phyloP scores from a whole-genome alignment of 75 land plant genomes.

The Sequoiadendron giganteum region DNA sequence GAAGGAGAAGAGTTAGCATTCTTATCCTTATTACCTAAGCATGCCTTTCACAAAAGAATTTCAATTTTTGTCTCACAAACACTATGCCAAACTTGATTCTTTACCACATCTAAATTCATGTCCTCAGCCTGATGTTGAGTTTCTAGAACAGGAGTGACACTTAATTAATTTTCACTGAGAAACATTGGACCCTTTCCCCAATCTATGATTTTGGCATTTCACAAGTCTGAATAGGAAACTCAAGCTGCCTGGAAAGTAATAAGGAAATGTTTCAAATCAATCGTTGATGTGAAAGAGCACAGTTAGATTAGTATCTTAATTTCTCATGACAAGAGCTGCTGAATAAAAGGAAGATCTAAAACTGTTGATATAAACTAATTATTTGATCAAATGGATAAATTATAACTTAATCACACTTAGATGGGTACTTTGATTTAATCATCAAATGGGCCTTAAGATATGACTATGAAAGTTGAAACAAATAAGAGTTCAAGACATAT shows the following conservation, averaged over 20 bases:
- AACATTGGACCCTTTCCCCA: neutral
- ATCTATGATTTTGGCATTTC: neutral
- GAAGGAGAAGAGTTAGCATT: neutral
- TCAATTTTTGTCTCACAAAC: neutral
- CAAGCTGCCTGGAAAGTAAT: neutral
- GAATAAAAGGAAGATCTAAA: neutral
- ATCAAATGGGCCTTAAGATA: neutral
- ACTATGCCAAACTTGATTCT: neutral
- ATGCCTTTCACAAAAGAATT: neutral
- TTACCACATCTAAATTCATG: neutral
- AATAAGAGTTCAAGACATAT: neutral
- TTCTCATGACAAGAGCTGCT: neutral
- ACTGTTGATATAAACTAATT: neutral
- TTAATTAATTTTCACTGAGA: neutral
- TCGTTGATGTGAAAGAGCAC: too few species aligned
- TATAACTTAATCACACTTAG: neutral
- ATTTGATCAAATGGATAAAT: neutral
- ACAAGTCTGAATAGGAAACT: neutral
- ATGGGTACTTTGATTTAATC: neutral
- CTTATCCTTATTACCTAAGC: neutral
- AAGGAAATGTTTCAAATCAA: neutral
- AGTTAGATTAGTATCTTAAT: too few species aligned
- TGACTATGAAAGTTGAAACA: neutral
- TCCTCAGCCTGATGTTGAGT: neutral
- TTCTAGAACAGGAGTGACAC: neutral